phyloP scores from a whole-genome alignment of 2,329 filamentous ascomycete species.

The Thermochaetoides dissita region DNA sequence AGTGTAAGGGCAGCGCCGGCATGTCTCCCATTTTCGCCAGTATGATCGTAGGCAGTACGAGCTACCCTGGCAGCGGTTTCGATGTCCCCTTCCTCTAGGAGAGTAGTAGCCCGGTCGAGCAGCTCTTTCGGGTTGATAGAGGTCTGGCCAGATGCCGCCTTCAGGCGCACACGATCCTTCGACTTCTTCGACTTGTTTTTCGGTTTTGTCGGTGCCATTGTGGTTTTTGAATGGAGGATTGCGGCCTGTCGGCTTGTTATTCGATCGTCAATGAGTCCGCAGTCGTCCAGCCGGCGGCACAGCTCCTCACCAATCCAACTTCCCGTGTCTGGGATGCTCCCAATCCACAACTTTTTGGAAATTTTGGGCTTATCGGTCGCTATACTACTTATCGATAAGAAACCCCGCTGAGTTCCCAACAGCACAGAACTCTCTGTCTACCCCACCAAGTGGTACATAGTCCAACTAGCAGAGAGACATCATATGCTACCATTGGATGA shows the following conservation, averaged over 20 bases:
- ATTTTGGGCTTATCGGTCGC: slow-evolving; percentile 9
- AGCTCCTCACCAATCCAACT: too few species aligned
- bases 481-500: too few species aligned
- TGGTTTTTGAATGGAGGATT: not conserved
- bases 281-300: too few species aligned
- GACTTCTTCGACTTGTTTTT: slow-evolving; percentile 14
- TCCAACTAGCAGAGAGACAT: not conserved
- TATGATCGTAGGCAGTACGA: slow-evolving; percentile 28
- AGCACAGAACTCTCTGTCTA: too few species aligned
- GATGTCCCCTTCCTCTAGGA: slow-evolving; percentile 23
- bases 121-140: slow-evolving; percentile 16
- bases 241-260: not conserved
- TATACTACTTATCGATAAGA: not conserved
- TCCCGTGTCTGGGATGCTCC: too few species aligned
- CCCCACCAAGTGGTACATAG: not conserved
- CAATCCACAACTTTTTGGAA: not conserved
- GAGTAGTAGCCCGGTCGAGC: slow-evolving; percentile 20
- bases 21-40: slow-evolving; percentile 33
- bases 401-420: not conserved
- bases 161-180: slow-evolving; percentile 12
- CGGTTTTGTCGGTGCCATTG: slow-evolving; percentile 16
- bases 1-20: slow-evolving; percentile 54
- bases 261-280: too few species aligned
- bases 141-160: slow-evolving; percentile 6
- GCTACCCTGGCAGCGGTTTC: slow-evolving; percentile 21